Evolutionary conservation across 257 asterid genomes (phyloP), one percentile per base, ranked within the genome.

Genomic region (Solanum chmielewskii): DNA sequence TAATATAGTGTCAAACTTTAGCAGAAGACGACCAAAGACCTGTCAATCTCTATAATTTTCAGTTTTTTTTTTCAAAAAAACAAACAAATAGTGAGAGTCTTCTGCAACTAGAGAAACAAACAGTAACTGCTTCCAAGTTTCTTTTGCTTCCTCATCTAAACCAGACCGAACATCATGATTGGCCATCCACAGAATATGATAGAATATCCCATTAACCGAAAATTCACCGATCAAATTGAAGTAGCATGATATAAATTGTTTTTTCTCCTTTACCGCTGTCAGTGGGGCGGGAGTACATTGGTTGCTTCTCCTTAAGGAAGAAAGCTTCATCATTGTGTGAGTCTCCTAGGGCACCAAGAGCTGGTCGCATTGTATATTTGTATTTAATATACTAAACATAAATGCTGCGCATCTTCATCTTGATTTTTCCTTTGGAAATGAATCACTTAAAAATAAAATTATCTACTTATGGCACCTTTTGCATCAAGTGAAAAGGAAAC

Each of bases 401-500:
- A 44, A 25, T 77, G 64, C 62, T 44, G 14, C 13, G 3, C 7
- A 78, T 78, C 41, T 78, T 45, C 84, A 49, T 10, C 69, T 5
- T 47, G 44, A 47, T 80, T 49, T 80, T 47, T 45, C 44, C 42
- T 47, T 49, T 80, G 15, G 35, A 80, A 80, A 80, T 47, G 85
- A 27, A 47, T 80, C 85, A 80, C 23, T 49, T 80, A 9, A 80
- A 80, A 47, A 80, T 10, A 45, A 33, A 33, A n/a, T 44, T 27
- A 80, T 80, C 68, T 29, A 49, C 85, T 27, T 5, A 47, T 49
- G 29, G 56, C 89, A 96, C 98, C 98, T 92, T 93, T 85, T 89
- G 88, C 94, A 91, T 96, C 99, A 87, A 96, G 92, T 1, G 98
- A 95, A 92, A 95, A 96, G 31, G 91, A 93, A 77, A 96, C 98